phyloP scores from a whole-genome alignment of 177 flowering plant species.

The Vitis hybrid region DNA sequence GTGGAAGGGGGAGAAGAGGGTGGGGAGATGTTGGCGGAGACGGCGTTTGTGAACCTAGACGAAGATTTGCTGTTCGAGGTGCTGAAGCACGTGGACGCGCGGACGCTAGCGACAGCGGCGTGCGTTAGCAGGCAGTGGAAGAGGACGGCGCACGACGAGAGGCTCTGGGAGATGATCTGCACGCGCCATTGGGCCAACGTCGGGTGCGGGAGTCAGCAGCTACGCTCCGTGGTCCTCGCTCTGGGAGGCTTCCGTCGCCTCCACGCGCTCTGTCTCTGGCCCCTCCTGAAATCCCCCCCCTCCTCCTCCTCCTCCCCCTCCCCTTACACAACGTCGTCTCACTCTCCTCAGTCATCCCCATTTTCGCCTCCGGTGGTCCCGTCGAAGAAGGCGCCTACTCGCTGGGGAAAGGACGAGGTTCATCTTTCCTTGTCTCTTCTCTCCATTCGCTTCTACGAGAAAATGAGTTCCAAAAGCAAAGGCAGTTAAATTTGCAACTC shows the following conservation, averaged over 20 bases:
- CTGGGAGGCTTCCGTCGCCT: conserved; percentile 93
- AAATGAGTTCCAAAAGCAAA: conserved; percentile 55
- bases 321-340: conserved; percentile 23
- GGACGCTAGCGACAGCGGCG: conserved; percentile 62
- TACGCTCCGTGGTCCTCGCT: conserved; percentile 81
- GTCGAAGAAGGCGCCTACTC: conserved; percentile 27
- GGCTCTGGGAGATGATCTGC: conserved; percentile 95
- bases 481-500: conserved; percentile 21
- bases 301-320: conserved; percentile 15
- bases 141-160: conserved; percentile 77
- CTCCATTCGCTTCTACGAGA: conserved; percentile 77
- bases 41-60: conserved; percentile 42
- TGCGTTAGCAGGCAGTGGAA: conserved; percentile 88
- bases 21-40: conserved; percentile 8
- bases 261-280: conserved; percentile 70
- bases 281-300: conserved; percentile 47
- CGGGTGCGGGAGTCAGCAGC: conserved; percentile 61
- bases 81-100: conserved; percentile 77
- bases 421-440: conserved; percentile 80
- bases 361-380: conserved; percentile 19
- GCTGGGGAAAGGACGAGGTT: conserved; percentile 91
- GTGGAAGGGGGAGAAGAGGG: conserved; percentile 12
- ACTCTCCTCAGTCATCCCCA: conserved; percentile 22
- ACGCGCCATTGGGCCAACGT: conserved; percentile 61
- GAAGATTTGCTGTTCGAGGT: conserved; percentile 82